These are phyloP conservation scores for Nigrograna mackinnonii DNA, from an alignment of 2,329 filamentous ascomycete species.

Conservation along the genomic window DNA sequence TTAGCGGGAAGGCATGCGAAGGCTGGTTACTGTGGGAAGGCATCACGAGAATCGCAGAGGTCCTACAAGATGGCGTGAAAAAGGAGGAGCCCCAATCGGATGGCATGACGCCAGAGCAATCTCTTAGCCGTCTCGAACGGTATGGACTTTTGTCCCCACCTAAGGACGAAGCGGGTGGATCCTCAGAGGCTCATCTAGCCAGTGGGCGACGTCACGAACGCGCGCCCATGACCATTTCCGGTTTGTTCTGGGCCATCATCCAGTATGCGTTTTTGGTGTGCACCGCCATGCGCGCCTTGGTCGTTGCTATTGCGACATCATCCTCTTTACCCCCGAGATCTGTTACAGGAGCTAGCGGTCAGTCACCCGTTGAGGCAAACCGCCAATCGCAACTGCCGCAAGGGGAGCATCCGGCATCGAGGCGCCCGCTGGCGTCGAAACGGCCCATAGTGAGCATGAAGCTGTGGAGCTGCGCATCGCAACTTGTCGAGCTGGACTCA, in stretches of 20 bases:
- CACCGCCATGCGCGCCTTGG: constrained; percentile 67
- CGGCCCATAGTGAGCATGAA: constrained; percentile 76
- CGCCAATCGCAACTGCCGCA: constrained; percentile 32
- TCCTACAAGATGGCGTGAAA: constrained; percentile 41
- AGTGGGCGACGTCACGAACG: constrained; percentile 18
- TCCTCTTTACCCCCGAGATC: constrained; percentile 66
- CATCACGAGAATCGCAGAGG: constrained; percentile 70
- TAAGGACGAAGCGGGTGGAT: constrained; percentile 25
- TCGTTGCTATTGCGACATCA: constrained; percentile 67
- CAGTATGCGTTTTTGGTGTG: constrained; percentile 56
- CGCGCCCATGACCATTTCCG: constrained; percentile 21
- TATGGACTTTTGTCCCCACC: constrained; percentile 57
- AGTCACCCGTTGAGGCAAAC: constrained; percentile 28
- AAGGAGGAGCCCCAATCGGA: constrained; percentile 31
- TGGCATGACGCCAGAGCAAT: constrained; percentile 25
- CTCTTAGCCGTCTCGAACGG: constrained; percentile 55
- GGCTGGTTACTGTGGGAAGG: constrained; percentile 88
- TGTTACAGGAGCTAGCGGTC: constrained; percentile 28
- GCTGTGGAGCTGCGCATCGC: constrained; percentile 73
- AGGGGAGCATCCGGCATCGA: constrained; percentile 34
- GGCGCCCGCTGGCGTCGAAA: constrained; percentile 42
- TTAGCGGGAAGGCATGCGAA: constrained; percentile 80
- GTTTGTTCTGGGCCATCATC: constrained; percentile 60
- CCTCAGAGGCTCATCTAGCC: constrained; percentile 17
- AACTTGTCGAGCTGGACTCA: constrained; percentile 71